Percentiles rank a stretch among this genome's conserved stretches.
Evolutionary conservation across 495 filamentous ascomycete genomes (phyloP).

Genomic region (Collariella sp.): DNA sequence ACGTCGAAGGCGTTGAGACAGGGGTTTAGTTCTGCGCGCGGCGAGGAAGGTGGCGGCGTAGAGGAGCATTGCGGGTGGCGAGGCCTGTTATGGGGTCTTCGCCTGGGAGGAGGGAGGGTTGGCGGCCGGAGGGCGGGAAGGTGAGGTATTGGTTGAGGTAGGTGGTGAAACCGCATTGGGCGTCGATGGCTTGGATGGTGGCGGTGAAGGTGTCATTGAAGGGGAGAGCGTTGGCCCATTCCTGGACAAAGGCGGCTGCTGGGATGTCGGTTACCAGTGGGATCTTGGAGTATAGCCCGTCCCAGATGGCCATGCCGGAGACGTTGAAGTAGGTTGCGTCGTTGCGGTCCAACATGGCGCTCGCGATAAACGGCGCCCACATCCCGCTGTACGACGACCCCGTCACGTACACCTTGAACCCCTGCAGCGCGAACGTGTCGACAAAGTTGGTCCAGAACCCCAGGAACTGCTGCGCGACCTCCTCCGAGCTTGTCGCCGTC

Average conservation of each 20-base stretch:
- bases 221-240: conserved; percentile 53
- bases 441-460: conserved; percentile 66
- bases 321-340: conserved; percentile 62
- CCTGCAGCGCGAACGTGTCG: conserved; percentile 56
- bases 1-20: conserved; percentile 79
- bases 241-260: conserved; percentile 55
- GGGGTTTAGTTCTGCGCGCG: conserved; percentile 56
- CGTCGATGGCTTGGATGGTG: conserved; percentile 48
- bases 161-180: conserved; percentile 59
- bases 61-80: conserved; percentile 44
- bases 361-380: conserved; percentile 74
- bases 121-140: conserved; percentile 57
- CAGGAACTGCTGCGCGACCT: conserved; percentile 60
- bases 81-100: conserved; percentile 17
- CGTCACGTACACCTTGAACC: conserved; percentile 58
- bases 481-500: conserved; percentile 54
- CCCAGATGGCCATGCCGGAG: conserved; percentile 60
- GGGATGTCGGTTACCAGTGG: conserved; percentile 47
- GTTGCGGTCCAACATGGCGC: conserved; percentile 64
- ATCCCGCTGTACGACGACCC: conserved; percentile 61
- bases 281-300: conserved; percentile 55
- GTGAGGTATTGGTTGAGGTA: conserved; percentile 56
- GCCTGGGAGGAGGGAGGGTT: conserved; percentile 40
- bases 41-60: conserved; percentile 52
- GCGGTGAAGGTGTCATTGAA: conserved; percentile 61